Evolutionary conservation across 2,329 filamentous ascomycete species (phyloP), one percentile per base, ranked within the genome.

Genomic region (Fusarium multiceps): DNA sequence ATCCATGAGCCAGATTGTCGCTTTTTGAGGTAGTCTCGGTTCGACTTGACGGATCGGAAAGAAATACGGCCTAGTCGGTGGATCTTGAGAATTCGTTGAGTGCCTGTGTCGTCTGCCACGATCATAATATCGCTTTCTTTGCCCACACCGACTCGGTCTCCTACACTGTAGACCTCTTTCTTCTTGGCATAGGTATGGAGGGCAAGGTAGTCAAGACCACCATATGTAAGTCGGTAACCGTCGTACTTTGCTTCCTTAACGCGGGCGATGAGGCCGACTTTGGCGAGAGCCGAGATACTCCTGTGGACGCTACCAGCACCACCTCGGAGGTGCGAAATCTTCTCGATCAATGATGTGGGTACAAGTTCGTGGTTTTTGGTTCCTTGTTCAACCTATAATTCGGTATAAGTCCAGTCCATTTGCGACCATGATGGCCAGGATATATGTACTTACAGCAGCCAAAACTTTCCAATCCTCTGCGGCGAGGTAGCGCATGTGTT

Each of bases 121-220:
- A 98, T 91, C 80, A 97, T 92, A 77, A 99, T 98, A 78, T 99
- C 96, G 73, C 93, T 97, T 82, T 99, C 96, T 80, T 99, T 99
- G 56, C 96, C 96, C 5, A 98, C 94, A 49, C 97, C 96, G 71
- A 99, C 93, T 76, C 97, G 92, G 80, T 92, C 96, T 55, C 96
- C 96, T 6, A 98, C 93, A 72, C 93, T 97, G 86, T 97, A 98
- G 42, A 98, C 88, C 59, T 87, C 88, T 73, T 92, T 91, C 70
- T 89, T 86, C 74, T 92, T 92, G 61, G 94, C 91, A 79, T 98
- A 91, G 1, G 93, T 90, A 82, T 98, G 94, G 56, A 99, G 87
- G 18, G 96, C 93, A n/a, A 99, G 90, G 81, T 99, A 99, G 83
- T 99, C 96, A 49, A 98, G 89, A 4, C 96, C 96, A 75, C 96